phyloP scores from a whole-genome alignment of 208 protist genomes.

The Crithidia bombi region DNA sequence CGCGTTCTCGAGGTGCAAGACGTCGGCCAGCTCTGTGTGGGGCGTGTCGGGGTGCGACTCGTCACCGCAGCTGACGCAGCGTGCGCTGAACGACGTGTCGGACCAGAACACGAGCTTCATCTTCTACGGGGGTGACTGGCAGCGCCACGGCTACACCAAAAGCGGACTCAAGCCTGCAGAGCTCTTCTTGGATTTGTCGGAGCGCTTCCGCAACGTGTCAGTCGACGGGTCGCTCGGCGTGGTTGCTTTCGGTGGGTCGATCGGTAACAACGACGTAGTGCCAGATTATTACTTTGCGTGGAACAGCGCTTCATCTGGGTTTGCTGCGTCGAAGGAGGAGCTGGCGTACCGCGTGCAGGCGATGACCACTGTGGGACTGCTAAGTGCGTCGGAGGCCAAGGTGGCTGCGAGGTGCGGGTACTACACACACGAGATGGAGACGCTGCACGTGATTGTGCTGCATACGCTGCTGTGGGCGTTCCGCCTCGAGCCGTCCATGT shows the following conservation, averaged over 20 bases:
- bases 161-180: constrained; percentile 23
- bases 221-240: constrained; percentile 26
- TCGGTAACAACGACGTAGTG: constrained; percentile 86
- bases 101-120: constrained; percentile 40
- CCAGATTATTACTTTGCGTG: constrained; percentile 72
- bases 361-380: constrained; percentile 31
- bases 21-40: constrained; percentile 15
- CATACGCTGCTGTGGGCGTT: constrained; percentile 78
- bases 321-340: constrained; percentile 24
- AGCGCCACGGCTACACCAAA: constrained; percentile 55
- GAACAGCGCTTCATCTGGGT: constrained; percentile 9
- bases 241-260: constrained; percentile 32
- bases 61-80: constrained; percentile 52
- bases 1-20: constrained; percentile 44
- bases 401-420: constrained; percentile 65
- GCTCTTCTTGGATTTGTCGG: constrained; percentile 25
- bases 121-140: constrained; percentile 67
- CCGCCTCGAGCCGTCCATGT: constrained; percentile 41
- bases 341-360: constrained; percentile 34
- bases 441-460: constrained; percentile 65
- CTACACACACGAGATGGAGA: constrained; percentile 40
- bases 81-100: constrained; percentile 42
- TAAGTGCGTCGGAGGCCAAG: constrained; percentile 42
- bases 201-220: constrained; percentile 15
- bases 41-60: constrained; percentile 62